phyloP scores from a whole-genome alignment of 306 rosid genomes.

The Myrica gale region DNA sequence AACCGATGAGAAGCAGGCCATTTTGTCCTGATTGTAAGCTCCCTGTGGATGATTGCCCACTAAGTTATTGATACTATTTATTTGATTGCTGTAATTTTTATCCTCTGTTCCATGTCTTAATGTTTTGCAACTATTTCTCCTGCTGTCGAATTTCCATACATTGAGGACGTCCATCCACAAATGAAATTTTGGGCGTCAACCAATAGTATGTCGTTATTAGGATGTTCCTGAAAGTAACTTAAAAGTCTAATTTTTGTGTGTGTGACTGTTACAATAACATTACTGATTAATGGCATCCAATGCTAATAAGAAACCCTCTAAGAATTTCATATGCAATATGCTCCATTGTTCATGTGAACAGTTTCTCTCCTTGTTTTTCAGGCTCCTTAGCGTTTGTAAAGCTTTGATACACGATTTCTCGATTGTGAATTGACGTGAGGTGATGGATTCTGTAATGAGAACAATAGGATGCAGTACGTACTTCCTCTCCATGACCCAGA shows the following conservation, averaged over 20 bases:
- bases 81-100: neutral
- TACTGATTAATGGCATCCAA: neutral
- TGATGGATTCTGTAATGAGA: neutral
- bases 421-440: neutral
- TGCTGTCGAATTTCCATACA: constrained; percentile 9
- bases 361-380: too few species aligned
- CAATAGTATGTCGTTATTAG: neutral
- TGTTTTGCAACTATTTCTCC: neutral
- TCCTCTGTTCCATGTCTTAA: neutral
- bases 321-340: neutral
- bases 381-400: neutral
- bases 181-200: neutral
- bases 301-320: neutral
- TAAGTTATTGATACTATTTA: constrained; percentile 33
- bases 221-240: neutral
- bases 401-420: neutral
- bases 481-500: neutral
- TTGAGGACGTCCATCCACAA: neutral
- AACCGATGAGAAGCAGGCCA: too few species aligned
- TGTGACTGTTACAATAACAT: neutral
- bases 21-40: constrained; percentile 82
- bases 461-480: neutral
- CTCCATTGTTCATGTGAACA: too few species aligned
- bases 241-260: neutral
- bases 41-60: constrained; percentile 89